Evolutionary conservation across 306 rosid genomes (phyloP), one percentile per base, ranked within the genome.

Genomic region (Pyrus communis): DNA sequence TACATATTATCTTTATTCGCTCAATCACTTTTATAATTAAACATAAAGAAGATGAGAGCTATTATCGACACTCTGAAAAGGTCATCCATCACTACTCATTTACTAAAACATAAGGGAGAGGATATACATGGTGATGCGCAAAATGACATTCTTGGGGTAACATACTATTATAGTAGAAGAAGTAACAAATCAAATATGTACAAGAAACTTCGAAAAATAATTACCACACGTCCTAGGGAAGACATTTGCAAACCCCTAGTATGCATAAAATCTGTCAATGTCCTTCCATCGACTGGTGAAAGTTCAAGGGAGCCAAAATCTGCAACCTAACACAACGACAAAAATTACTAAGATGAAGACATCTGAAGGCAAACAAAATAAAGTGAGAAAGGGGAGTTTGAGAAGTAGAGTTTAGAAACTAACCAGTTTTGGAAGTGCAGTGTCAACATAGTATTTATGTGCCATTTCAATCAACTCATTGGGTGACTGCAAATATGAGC

Each of bases 221-320:
- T 84, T 88, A 95, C 98, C 91, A 95, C 97, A 40, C 82, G 87
- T 77, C 98, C 98, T 70, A 95, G 85, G 57, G 98, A 95, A 81
- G 87, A 85, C 93, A 95, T 92, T 80, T 86, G 88, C 91, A 95
- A 87, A 46, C 98, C 98, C 83, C 98, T 85, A 55, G 98, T 95
- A 70, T 95, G 98, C 98, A 95, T 92, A 84, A 95, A 95, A 84
- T 95, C 98, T 52, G 97, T 95, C 85, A 95, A 81, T 35, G 98
- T 92, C 79, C 98, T 90, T 84, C 98, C 98, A 85, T 95, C 98
- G 74, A 95, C 98, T 4, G 98, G 98, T 62, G 98, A 95, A 85
- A 95, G 98, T 81, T 95, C 98, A 83, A 95, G 97, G 60, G 98
- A 95, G 60, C 96, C 98, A 82, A 95, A 95, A 89, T 95, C 98